phyloP scores from a whole-genome alignment of 352 stramenopile species.

The Pythium rishiriense region DNA sequence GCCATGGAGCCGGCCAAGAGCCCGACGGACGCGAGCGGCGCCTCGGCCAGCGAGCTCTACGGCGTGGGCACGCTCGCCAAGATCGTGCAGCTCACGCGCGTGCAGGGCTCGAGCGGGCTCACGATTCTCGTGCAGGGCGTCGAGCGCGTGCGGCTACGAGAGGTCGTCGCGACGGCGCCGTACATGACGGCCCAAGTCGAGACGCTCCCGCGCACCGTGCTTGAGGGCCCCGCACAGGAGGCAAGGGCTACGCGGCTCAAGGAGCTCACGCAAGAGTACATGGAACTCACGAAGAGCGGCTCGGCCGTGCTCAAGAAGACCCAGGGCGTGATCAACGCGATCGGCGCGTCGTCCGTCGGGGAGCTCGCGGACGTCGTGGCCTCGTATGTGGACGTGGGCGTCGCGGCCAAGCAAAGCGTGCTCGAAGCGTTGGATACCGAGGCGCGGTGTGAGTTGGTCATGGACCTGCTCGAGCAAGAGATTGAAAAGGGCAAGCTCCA shows the following conservation, averaged over 20 bases:
- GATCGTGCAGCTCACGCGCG: constrained; percentile 74
- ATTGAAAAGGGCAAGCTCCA: constrained; percentile 65
- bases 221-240: constrained; percentile 27
- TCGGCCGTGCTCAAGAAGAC: constrained; percentile 55
- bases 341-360: constrained; percentile 56
- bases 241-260: constrained; percentile 51
- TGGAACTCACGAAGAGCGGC: constrained; percentile 61
- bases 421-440: constrained; percentile 49
- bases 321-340: constrained; percentile 59
- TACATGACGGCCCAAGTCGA: constrained; percentile 52
- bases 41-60: constrained; percentile 44
- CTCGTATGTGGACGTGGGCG: constrained; percentile 61
- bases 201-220: not conserved
- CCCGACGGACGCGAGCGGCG: constrained; percentile 20
- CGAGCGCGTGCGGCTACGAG: constrained; percentile 47
- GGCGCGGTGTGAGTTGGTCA: constrained; percentile 47
- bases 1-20: not conserved
- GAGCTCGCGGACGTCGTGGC: constrained; percentile 71
- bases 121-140: constrained; percentile 72
- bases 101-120: constrained; percentile 52
- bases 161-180: constrained; percentile 50
- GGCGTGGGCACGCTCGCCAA: constrained; percentile 61
- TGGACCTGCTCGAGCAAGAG: constrained; percentile 50
- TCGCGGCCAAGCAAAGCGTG: constrained; percentile 58
- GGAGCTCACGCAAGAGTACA: constrained; percentile 62